Conservation (phyloP, 2,329 filamentous ascomycete species). For the Diaporthe vaccinii region DNA sequence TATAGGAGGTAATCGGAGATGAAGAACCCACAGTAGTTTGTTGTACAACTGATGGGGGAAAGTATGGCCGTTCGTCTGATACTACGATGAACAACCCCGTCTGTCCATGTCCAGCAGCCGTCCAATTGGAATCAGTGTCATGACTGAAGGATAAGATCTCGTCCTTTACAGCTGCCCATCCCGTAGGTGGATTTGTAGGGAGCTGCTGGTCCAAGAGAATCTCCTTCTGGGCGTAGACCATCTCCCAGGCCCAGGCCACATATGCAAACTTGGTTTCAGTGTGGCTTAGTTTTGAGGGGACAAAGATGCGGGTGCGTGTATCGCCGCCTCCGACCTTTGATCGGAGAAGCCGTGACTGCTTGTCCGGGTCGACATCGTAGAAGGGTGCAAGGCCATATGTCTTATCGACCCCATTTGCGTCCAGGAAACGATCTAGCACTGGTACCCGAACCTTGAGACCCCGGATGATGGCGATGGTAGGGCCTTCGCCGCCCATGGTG, state of each 20-base stretch:
- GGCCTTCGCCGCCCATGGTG: constrained; percentile 4
- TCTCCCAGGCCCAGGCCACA: constrained; percentile 23
- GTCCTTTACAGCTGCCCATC: constrained; percentile 12
- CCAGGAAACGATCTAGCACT: constrained; percentile 14
- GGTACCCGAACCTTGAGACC: constrained; percentile 31
- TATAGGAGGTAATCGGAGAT: not conserved
- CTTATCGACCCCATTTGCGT: constrained; percentile 23
- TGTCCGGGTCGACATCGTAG: constrained; percentile 31
- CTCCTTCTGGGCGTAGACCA: constrained; percentile 27
- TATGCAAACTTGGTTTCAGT: constrained; percentile 29
- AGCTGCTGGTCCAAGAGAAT: constrained; percentile 29
- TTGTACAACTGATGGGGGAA: not conserved
- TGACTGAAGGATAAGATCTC: constrained; percentile 25
- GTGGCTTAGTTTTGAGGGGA: constrained; percentile 6
- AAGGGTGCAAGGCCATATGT: constrained; percentile 28
- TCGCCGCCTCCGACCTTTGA: constrained; percentile 18
- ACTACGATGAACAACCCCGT: not conserved
- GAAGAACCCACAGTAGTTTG: not conserved
- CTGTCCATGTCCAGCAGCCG: not conserved
- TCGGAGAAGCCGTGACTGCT: constrained; percentile 14
- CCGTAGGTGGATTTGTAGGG: not conserved
- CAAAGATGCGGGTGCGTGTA: constrained; percentile 18
- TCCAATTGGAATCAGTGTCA: not conserved
- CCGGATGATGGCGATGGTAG: constrained; percentile 13
- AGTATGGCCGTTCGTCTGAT: not conserved